Evolutionary conservation across 768 basidiomycete species (phyloP), one percentile per base, ranked within the genome.

Genomic region (Phanerochaete sordida): DNA sequence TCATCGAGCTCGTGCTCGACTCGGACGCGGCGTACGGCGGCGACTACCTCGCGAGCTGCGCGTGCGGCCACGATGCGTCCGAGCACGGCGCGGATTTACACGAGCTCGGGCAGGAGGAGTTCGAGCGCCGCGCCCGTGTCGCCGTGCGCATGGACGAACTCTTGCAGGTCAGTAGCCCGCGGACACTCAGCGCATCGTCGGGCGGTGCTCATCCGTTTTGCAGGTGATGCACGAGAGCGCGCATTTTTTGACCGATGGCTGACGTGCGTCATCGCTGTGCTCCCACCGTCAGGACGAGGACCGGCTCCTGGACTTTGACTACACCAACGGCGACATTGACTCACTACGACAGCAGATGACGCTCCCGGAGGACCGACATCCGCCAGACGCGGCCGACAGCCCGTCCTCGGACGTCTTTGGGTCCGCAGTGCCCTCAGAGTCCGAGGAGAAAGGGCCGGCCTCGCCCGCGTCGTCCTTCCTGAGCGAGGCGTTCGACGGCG

Each of bases 121-220:
- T 88, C 71, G 72, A 75, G n/a, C 81, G 94, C 43, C 81, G 90
- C 70, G 84, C 80, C 45, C 86, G 85, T 58, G 83, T 91, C 12
- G 93, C 91, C 2, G 82, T 87, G 54, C 83, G 89, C 59, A 80
- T 95, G 55, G 94, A 95, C 68, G 91, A 93, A 71, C 70, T 90
- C 57, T 74, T 95, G 49, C 83, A 93, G 82, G 93, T 91, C 63
- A 64, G 86, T 62, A 2, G 28, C 9, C 5, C 6, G 11, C 47
- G 27, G 19, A 19, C 54, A 35, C 27, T 62, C 27, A 27, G 49
- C 57, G 31, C 16, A 23, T 23, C 11, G 30, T 45, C 33, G n/a
- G n/a, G n/a, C n/a, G n/a, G n/a, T n/a, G n/a, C n/a, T 33, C 26
- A 26, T 24, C 2, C 27, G 28, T 48, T 58, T 33, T 57, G 27